Conservation (phyloP, 192 early-diverging fungal species). For the Umbelopsis ramanniana region DNA sequence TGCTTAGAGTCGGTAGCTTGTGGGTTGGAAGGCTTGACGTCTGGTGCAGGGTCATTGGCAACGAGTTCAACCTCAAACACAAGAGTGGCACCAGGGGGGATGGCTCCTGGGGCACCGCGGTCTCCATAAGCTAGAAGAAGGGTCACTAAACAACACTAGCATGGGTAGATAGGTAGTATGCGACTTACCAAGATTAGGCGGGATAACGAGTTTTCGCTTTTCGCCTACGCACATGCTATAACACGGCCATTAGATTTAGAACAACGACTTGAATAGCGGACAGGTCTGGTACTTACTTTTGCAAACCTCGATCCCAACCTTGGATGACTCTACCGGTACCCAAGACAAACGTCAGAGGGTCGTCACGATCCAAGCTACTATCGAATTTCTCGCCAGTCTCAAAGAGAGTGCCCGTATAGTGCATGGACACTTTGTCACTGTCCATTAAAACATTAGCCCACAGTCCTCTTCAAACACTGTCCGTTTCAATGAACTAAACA, state of each 20-base stretch:
- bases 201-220: constrained; percentile 75
- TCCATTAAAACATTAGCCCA: neutral
- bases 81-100: constrained; percentile 79
- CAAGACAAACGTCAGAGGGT: constrained; percentile 74
- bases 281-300: constrained; percentile 37
- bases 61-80: constrained; percentile 83
- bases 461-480: neutral
- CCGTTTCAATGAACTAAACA: constrained; percentile 6
- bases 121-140: constrained; percentile 73
- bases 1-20: neutral
- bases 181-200: constrained; percentile 55
- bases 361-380: constrained; percentile 63
- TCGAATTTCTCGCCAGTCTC: constrained; percentile 74
- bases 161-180: neutral
- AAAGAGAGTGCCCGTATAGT: constrained; percentile 75
- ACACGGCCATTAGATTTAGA: neutral
- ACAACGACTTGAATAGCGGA: neutral
- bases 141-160: no score
- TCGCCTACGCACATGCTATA: constrained; percentile 81
- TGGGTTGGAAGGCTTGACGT: neutral
- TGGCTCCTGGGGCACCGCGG: constrained; percentile 73
- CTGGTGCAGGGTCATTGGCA: constrained; percentile 45
- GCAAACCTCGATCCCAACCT: constrained; percentile 81
- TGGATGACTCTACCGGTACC: constrained; percentile 77
- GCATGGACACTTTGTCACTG: constrained; percentile 73